A percentile compares a stretch with the other conserved stretches of the same genome.
These are phyloP conservation scores for Candida odintsovae DNA, from an alignment of 805 yeast genomes.

Conservation along the genomic window DNA sequence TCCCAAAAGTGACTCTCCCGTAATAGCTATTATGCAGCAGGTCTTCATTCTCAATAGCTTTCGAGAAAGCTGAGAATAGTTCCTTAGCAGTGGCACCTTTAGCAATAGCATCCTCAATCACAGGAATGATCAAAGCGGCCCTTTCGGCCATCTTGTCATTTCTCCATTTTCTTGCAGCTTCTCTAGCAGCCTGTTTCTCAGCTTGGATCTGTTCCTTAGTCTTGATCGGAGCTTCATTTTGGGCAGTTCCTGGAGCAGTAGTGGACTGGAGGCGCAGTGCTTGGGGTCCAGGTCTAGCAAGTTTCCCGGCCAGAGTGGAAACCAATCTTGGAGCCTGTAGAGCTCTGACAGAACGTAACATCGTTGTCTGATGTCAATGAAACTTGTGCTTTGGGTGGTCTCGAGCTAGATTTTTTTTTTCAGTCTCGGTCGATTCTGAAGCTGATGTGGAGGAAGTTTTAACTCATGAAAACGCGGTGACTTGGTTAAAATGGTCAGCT, in stretches of 20 bases:
- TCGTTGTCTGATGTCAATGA: neutral
- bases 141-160: neutral
- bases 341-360: neutral
- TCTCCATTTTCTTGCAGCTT: neutral
- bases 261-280: neutral
- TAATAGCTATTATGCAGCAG: constrained; percentile 1
- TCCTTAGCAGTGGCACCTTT: constrained; percentile 5
- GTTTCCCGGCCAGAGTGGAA: neutral
- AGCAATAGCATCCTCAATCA: neutral
- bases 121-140: neutral
- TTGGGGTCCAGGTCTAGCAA: neutral
- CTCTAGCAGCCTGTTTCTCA: neutral
- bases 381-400: neutral
- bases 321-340: neutral
- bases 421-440: neutral
- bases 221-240: neutral
- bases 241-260: constrained; percentile 2
- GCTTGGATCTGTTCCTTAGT: neutral
- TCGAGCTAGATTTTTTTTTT: no score
- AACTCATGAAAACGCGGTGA: no score
- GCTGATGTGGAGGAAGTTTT: neutral
- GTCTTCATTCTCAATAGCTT: neutral
- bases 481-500: no score
- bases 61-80: constrained; percentile 4
- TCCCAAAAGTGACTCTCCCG: neutral